phyloP scores from a whole-genome alignment of 371 early-diverging fungal genomes.

The Fennellomyces sp. region DNA sequence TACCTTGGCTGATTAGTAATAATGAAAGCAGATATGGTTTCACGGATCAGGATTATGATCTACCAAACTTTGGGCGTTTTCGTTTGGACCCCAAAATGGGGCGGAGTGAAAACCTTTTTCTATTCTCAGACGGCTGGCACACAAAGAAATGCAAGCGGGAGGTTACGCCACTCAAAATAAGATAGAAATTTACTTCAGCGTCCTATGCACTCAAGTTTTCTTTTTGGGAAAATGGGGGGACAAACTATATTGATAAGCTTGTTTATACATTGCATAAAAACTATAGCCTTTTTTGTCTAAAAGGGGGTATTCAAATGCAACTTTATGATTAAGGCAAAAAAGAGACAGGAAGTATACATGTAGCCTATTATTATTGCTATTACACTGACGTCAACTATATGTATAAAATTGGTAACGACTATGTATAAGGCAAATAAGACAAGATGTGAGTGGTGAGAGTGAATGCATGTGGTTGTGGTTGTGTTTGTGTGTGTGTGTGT shows the following conservation, averaged over 20 bases:
- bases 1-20: background rate
- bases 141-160: no score
- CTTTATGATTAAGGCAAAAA: slow-evolving; percentile 5
- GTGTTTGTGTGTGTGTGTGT: background rate
- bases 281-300: no score
- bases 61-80: background rate
- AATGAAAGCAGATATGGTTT: no score
- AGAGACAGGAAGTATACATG: background rate
- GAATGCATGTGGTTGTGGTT: background rate
- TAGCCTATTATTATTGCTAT: slow-evolving; percentile 4
- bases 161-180: no score
- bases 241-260: no score
- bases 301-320: background rate
- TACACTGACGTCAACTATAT: background rate
- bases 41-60: background rate
- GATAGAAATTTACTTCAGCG: no score
- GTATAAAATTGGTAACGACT: no score
- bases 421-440: background rate
- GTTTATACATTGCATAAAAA: no score
- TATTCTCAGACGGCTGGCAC: background rate
- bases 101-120: slow-evolving; percentile 2
- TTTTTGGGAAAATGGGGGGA: no score
- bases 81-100: background rate
- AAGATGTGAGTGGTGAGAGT: background rate
- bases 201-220: no score